Conservation (phyloP, 1,284 basidiomycete species). For the Trichosporon sp. region DNA sequence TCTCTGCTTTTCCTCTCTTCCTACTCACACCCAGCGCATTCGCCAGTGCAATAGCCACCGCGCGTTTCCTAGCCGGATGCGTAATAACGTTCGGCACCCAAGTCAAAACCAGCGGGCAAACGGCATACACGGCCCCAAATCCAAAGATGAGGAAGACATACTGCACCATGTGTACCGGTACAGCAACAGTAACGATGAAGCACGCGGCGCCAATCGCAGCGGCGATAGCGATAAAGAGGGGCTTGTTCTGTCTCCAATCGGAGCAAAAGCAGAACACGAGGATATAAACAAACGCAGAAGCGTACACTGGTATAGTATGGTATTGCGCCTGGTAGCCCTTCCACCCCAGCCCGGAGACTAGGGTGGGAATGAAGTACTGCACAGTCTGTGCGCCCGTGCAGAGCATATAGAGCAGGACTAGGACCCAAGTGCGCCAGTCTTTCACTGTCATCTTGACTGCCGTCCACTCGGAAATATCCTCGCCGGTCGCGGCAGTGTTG, state of each 20-base stretch:
- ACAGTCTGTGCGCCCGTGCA: constrained; percentile 50
- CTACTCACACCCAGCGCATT: constrained; percentile 35
- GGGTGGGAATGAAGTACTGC: constrained; percentile 51
- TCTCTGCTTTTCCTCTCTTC: not conserved
- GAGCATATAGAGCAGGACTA: constrained; percentile 49
- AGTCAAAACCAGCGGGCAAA: constrained; percentile 48
- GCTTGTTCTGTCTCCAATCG: constrained; percentile 48
- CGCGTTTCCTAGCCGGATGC: constrained; percentile 47
- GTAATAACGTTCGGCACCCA: constrained; percentile 47
- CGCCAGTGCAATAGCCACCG: constrained; percentile 47
- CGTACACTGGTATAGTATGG: constrained; percentile 52
- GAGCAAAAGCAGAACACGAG: constrained; percentile 48
- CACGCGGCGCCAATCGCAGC: constrained; percentile 36
- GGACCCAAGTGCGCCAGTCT: constrained; percentile 37
- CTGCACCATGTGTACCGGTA: constrained; percentile 44
- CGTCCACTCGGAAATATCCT: constrained; percentile 39
- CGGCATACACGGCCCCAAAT: constrained; percentile 50
- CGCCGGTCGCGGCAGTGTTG: constrained; percentile 31
- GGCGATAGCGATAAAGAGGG: constrained; percentile 42
- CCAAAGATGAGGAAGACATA: constrained; percentile 52
- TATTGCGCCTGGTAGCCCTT: constrained; percentile 47
- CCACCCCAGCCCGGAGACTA: constrained; percentile 38
- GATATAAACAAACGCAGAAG: constrained; percentile 43
- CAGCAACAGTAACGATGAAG: constrained; percentile 48
- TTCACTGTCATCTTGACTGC: constrained; percentile 44